Evolutionary conservation across 2,329 filamentous ascomycete species (phyloP).

Genomic region (Aquanectria penicillioides): DNA sequence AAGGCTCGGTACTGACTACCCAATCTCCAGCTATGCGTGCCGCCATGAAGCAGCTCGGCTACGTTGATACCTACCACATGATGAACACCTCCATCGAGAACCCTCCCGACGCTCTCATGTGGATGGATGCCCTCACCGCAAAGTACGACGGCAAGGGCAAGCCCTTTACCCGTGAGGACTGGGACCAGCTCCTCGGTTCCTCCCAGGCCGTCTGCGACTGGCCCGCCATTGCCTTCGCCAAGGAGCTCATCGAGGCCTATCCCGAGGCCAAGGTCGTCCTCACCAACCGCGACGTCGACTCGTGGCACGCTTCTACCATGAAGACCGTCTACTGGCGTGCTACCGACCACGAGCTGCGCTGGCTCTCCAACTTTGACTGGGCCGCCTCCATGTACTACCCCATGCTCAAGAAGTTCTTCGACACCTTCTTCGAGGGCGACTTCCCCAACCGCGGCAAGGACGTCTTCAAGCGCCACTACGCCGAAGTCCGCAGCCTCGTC

Average conservation of each 20-base stretch:
- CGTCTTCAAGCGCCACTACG: constrained; percentile 60
- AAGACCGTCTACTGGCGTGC: constrained; percentile 75
- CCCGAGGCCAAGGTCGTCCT: constrained; percentile 78
- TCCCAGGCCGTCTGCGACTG: constrained; percentile 76
- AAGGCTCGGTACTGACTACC: too few relatives aligned
- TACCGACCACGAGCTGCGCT: constrained; percentile 65
- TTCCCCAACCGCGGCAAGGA: constrained; percentile 73
- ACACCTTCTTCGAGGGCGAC: constrained; percentile 74
- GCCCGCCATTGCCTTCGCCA: constrained; percentile 73
- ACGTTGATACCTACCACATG: constrained; percentile 78
- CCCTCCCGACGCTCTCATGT: constrained; percentile 69
- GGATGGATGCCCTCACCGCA: constrained; percentile 74
- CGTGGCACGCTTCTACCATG: constrained; percentile 70
- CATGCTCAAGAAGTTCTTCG: constrained; percentile 76
- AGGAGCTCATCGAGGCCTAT: constrained; percentile 76
- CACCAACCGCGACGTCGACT: constrained; percentile 72
- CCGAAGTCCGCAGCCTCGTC: constrained; percentile 45
- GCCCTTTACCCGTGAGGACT: constrained; percentile 71
- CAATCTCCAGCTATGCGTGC: constrained; percentile 65
- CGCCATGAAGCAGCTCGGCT: constrained; percentile 73
- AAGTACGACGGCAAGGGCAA: constrained; percentile 50
- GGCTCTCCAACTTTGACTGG: constrained; percentile 61
- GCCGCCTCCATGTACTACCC: constrained; percentile 74
- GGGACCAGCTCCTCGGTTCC: constrained; percentile 74
- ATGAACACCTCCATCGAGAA: constrained; percentile 75